Percentiles rank a stretch among this genome's conserved stretches.
These are phyloP conservation scores for Skeletonema potamos DNA, from an alignment of 108 stramenopile genomes.

Conservation along the genomic window DNA sequence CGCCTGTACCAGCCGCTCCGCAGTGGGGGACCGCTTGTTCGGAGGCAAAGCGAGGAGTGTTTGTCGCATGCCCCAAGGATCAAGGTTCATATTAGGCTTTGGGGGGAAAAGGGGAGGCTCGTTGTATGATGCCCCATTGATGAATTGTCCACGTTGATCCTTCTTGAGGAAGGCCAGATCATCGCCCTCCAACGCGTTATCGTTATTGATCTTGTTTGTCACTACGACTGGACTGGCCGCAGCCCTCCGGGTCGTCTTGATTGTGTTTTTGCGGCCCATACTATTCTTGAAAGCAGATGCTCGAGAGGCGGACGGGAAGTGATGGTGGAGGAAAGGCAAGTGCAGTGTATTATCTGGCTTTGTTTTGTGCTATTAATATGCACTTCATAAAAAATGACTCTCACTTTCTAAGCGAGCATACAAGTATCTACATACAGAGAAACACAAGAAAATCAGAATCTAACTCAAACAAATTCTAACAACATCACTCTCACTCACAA, in stretches of 20 bases:
- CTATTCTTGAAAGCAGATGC: no score
- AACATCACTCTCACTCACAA: no score
- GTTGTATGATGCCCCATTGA: not conserved
- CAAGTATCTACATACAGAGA: no score
- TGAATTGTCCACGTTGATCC: not conserved
- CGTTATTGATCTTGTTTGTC: not conserved
- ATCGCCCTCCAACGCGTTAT: not conserved
- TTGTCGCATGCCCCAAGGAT: not conserved
- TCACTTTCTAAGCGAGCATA: no score
- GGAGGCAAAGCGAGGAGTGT: not conserved
- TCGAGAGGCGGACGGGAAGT: no score
- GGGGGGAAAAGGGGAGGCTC: not conserved
- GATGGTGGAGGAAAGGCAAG: no score
- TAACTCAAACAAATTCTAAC: no score
- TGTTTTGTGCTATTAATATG: no score
- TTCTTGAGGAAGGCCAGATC: not conserved
- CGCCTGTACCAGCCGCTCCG: not conserved
- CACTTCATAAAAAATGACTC: no score
- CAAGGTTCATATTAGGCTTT: not conserved
- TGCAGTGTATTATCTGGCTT: no score
- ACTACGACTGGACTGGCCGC: not conserved
- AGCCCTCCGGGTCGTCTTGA: not conserved
- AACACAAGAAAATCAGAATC: no score
- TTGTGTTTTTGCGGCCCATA: not conserved
- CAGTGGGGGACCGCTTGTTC: conserved; percentile 1